Base-by-base conservation (phyloP, 345 rosid genomes). In the Hypericum perforatum region DNA sequence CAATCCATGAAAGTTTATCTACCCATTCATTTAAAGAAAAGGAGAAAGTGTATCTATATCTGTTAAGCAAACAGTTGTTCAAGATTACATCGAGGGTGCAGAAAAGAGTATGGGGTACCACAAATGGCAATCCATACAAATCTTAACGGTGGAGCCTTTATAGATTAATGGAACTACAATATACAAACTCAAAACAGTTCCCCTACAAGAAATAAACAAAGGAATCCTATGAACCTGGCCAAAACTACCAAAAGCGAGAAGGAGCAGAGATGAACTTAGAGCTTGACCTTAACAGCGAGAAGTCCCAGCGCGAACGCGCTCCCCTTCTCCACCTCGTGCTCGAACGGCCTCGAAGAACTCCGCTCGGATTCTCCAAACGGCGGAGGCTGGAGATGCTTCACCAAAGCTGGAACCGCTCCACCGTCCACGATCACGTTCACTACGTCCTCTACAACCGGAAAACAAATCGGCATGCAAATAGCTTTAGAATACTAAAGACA, bases 281-380 rank as follows among this genome's bases (percentile, higher is more conserved):
- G 32, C 32, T 22, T 57, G 71, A 83, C 86, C 61, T 74, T 72
- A n/a, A 74, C 56, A 0, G 86, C 84, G 40, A 86, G 77, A 44
- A 77, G 82, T 42, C 84, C 89, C 29, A 83, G 76, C 0, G 84
- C 71, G 29, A 74, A 42, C 46, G 91, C 80, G 59, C 84, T 66
- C 48, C 65, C 74, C 64, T 73, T 86, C 73, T 79, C 81, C 32
- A 83, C 79, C 43, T 77, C 86, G 41, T 74, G 73, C 49, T 77
- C 76, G 5, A 63, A 65, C 0, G 60, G 61, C 15, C 49, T 66
- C 2, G 54, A 39, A 29, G 54, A 39, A 29, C 32, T 45, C 44
- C 40, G 43, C 9, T 54, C 63, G 7, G 12, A 60, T 29, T 32
- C 43, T 32, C 1, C 52, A 8, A 54, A 29, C 32, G 57, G 64